A percentile compares a stretch with the other conserved stretches of the same genome.
These are phyloP conservation scores for Lathyrus tuberosus DNA, from an alignment of 306 rosid genomes.

Conservation along the genomic window DNA sequence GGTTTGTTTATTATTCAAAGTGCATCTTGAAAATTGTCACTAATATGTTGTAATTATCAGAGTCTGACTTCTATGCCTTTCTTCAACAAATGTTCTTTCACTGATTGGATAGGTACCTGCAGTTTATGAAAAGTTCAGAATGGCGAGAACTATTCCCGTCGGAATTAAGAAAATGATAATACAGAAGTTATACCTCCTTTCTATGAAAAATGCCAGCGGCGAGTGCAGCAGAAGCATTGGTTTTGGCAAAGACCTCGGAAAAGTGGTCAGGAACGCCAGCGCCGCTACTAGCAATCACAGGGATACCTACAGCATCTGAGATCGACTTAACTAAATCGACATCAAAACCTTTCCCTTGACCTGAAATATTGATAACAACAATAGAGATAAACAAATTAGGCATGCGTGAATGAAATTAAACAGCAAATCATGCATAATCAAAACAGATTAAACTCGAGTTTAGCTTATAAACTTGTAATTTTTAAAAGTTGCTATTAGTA, in stretches of 20 bases:
- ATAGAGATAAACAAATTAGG: constrained; percentile 15
- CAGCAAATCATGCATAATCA: not conserved
- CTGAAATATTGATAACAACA: constrained; percentile 49
- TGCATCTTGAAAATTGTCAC: not conserved
- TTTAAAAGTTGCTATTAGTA: too few relatives aligned
- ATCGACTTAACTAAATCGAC: constrained; percentile 66
- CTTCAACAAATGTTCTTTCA: constrained; percentile 75
- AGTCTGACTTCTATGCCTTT: constrained; percentile 86
- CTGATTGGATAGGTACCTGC: constrained; percentile 81
- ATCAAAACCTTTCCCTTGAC: constrained; percentile 98
- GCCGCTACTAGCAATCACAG: constrained; percentile 98
- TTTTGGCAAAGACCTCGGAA: constrained; percentile 74
- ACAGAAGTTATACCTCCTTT: constrained; percentile 67
- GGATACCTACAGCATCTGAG: constrained; percentile 86
- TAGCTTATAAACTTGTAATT: too few relatives aligned
- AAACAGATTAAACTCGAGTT: not conserved
- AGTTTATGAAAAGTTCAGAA: constrained; percentile 18
- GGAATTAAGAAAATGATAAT: not conserved
- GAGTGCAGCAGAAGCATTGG: constrained; percentile 94
- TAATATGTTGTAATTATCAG: constrained; percentile 35
- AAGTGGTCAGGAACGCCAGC: constrained; percentile 85
- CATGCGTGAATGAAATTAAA: not conserved
- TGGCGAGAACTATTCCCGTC: not conserved
- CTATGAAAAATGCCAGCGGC: constrained; percentile 99
- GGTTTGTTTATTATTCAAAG: not conserved